Evolutionary conservation across 768 basidiomycete species (phyloP).

Genomic region (Auriscalpium microsporum): DNA sequence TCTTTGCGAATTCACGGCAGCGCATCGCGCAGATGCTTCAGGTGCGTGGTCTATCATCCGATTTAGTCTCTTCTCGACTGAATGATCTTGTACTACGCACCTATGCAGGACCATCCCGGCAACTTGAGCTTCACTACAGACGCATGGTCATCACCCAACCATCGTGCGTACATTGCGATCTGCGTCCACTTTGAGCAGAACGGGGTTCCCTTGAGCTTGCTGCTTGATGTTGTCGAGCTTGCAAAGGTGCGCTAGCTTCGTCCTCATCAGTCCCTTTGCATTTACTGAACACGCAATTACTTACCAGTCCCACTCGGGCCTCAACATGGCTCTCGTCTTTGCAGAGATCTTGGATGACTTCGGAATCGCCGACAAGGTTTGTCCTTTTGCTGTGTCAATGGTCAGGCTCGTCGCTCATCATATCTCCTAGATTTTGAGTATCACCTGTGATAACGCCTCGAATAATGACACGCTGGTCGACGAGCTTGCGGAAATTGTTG

Average conservation of each 20-base stretch:
- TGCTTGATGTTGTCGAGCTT: too few relatives aligned
- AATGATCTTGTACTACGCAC: neutral
- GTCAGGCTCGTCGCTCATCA: neutral
- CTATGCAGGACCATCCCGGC: neutral
- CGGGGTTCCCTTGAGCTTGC: too few relatives aligned
- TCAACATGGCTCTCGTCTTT: slow-evolving; percentile 20
- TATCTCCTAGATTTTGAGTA: slow-evolving; percentile 19
- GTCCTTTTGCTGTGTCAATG: neutral
- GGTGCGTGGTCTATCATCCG: neutral
- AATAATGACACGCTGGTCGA: slow-evolving; percentile 29
- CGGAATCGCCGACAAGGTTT: slow-evolving; percentile 23
- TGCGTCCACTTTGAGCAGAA: too few relatives aligned
- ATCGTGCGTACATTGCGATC: neutral
- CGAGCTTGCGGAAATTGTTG: slow-evolving; percentile 18
- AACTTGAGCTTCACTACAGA: neutral
- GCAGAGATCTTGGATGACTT: slow-evolving; percentile 20
- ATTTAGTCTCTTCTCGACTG: neutral
- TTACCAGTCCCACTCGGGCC: slow-evolving; percentile 21
- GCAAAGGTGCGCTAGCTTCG: neutral
- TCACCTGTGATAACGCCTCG: slow-evolving; percentile 31
- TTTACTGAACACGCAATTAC: neutral
- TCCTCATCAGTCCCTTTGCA: neutral
- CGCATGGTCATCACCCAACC: neutral
- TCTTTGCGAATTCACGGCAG: slow-evolving; percentile 17
- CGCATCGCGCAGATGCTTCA: slow-evolving; percentile 16